Conservation (phyloP, 441 rosid species). For the Jatropha podagrica region DNA sequence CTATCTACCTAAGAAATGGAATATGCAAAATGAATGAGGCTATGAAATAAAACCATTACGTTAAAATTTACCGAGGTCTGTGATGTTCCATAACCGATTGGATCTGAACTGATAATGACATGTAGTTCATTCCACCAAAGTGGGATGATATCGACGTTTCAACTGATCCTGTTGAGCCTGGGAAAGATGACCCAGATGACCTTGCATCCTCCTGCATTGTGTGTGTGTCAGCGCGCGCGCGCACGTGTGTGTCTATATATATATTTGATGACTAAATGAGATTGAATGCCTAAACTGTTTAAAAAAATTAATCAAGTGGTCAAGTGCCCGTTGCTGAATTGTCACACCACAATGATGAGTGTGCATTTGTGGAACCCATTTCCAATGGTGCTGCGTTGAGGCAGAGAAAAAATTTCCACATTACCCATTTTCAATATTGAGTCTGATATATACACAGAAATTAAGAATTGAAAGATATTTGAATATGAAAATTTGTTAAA, state of each 20-base stretch:
- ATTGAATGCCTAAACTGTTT: no score
- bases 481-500: no score
- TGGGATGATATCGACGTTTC: constrained; percentile 98
- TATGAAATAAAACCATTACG: not conserved
- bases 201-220: constrained; percentile 42
- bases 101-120: constrained; percentile 90
- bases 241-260: no score
- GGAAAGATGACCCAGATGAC: constrained; percentile 95
- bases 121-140: constrained; percentile 98
- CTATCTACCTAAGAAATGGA: not conserved
- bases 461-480: no score
- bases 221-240: no score
- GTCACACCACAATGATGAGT: not conserved
- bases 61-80: constrained; percentile 55
- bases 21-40: not conserved
- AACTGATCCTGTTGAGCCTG: constrained; percentile 94
- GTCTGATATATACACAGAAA: no score
- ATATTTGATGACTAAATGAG: no score
- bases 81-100: constrained; percentile 55
- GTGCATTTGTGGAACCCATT: no score
- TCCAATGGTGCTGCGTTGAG: no score
- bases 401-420: no score
- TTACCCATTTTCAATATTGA: no score
- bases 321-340: not conserved
- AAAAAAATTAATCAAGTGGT: no score